Evolutionary conservation across 352 stramenopile genomes (phyloP), one percentile per base, ranked within the genome.

Genomic region (Plasmopara halstedii): DNA sequence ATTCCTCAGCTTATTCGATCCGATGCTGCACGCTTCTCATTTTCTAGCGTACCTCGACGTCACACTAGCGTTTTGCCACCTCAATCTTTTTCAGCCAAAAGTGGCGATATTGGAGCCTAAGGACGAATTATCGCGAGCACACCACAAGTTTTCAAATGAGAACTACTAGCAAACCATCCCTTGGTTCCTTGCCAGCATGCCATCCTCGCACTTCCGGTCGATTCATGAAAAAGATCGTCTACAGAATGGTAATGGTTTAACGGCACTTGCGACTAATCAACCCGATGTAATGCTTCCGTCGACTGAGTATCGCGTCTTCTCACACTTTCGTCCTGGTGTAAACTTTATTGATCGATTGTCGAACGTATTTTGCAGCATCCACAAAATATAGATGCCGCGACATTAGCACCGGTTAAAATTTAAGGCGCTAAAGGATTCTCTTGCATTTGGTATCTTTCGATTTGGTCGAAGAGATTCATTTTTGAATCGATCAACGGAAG

Each of bases 131-230:
- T 6, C 11, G 25, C 25, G 25, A 15, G 64, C 67, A 22, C 57
- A 87, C 31, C 68, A 84, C 50, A 65, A 67, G 38, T 82, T 85
- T n/a, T 68, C 77, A 89, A 58, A 77, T 82, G 58, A 57, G 65
- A 22, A 62, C 77, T 2, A 74, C 77, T 15, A 51, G 51, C 53
- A 87, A 87, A 87, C 77, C 21, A 74, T 89, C n/a, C 74, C 74
- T 48, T 94, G 84, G 84, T 95, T 94, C 54, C 48, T 95, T 29
- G 56, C 85, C 42, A 91, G 92, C 73, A 95, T 95, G 84, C 84
- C 84, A 15, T 67, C 77, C 17, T 56, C 84, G 17, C 94, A 95
- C 67, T 95, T 95, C 55, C 75, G 84, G 37, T 80, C 85, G 40
- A 91, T 90, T 48, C 56, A 67, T 48, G 77, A 95, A 62, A 71